Percentiles rank a stretch among this genome's conserved stretches.
phyloP scores from a whole-genome alignment of 179 eudicot species.

The Sideroxylon spinosum region DNA sequence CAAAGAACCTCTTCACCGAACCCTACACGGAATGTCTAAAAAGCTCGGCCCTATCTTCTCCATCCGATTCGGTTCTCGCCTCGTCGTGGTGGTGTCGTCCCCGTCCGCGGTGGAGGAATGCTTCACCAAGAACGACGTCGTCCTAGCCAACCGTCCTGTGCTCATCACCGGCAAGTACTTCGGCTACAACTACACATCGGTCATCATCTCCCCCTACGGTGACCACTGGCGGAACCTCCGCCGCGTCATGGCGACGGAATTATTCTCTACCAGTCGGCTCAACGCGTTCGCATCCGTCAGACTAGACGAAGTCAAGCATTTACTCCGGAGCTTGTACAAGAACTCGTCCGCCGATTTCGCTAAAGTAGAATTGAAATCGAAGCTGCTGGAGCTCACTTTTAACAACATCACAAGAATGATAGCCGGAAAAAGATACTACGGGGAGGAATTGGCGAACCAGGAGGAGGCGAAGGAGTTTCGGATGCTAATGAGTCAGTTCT shows the following conservation, averaged over 20 bases:
- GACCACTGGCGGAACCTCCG: slow-evolving; percentile 18
- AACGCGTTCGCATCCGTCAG: not conserved
- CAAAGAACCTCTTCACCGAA: not conserved
- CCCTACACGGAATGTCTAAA: not conserved
- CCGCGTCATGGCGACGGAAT: not conserved
- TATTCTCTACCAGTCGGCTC: slow-evolving; percentile 8
- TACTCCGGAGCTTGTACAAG: not conserved
- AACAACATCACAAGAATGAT: slow-evolving; percentile 34
- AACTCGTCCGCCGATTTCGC: not conserved
- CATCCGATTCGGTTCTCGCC: slow-evolving; percentile 10
- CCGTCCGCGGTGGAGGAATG: slow-evolving; percentile 5
- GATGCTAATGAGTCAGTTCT: slow-evolving; percentile 27
- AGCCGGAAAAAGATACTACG: slow-evolving; percentile 36
- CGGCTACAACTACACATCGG: not conserved
- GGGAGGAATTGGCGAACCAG: slow-evolving; percentile 18
- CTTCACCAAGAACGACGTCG: slow-evolving; percentile 13
- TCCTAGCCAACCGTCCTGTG: slow-evolving; percentile 11
- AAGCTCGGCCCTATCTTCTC: slow-evolving; percentile 2
- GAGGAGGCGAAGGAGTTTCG: slow-evolving; percentile 28
- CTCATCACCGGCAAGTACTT: slow-evolving; percentile 6
- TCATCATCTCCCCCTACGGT: not conserved
- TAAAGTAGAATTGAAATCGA: slow-evolving; percentile 32
- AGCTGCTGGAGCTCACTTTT: slow-evolving; percentile 27
- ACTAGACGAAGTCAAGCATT: not conserved
- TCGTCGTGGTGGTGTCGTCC: slow-evolving; percentile 7